Evolutionary conservation across 371 early-diverging fungal genomes (phyloP), one percentile per base, ranked within the genome.

Genomic region (Mortierella sp.): DNA sequence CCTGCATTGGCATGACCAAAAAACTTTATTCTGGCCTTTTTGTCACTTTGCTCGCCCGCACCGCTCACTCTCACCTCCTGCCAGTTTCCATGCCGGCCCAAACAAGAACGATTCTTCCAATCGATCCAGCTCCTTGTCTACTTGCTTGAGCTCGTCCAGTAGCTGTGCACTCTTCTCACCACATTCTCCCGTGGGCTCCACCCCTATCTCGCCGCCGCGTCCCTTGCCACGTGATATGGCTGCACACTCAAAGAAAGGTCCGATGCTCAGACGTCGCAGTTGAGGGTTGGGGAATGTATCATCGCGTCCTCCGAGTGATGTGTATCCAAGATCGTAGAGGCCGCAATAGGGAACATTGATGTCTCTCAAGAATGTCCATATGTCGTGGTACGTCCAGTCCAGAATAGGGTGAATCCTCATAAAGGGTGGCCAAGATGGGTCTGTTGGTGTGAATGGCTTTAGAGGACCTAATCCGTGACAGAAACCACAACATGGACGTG

Each of bases 371-470:
- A 89, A 95, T 7, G 82, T 84, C 98, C 98, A 98, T 39, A 98
- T 82, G 37, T 92, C 88, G 34, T 84, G 84, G 67, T 94, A 97
- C 28, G 83, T 67, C 97, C 96, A 97, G 78, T 96, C 92, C 25
- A 98, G 79, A 24, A 98, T 90, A 7, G 98, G 97, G 60, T 96
- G 92, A 1, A 97, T 89, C 14, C 98, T 90, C 91, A 96, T 94
- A 63, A 95, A 88, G 28, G 81, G 74, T 34, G 98, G 98, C 98
- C 98, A 98, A 58, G 89, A 95, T 31, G 84, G 79, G 80, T 96
- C 96, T 13, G 95, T 95, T 28, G 86, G 85, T 50, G 86, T 83
- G 77, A 96, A 95, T 29, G 85, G 80, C 19, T 82, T 78, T 74
- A 94, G 71, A 19, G 86, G 82, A 31, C 82, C 92, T 93, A 80